A percentile compares a stretch with the other conserved stretches of the same genome.
Evolutionary conservation across 2,329 filamentous ascomycete genomes (phyloP).

Genomic region (Cladosporium austrohemisphaericum): DNA sequence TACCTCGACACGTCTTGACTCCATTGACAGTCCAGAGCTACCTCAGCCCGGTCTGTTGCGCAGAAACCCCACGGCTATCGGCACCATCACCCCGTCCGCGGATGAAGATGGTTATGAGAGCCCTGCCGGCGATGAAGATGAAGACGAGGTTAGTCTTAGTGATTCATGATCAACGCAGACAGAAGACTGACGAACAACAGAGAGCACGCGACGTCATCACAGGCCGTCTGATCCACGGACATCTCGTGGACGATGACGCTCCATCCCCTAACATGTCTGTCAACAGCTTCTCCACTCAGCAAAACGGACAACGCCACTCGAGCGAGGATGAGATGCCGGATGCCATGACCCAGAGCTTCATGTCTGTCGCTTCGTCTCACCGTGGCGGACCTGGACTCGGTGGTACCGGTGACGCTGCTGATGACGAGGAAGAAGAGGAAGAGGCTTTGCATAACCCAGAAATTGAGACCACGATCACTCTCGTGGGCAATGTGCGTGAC

Average conservation of each 20-base stretch:
- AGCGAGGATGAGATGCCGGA: constrained; percentile 63
- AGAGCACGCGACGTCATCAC: constrained; percentile 86
- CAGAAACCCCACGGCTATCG: constrained; percentile 26
- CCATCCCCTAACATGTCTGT: constrained; percentile 68
- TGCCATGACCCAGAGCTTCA: constrained; percentile 76
- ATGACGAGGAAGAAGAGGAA: constrained; percentile 86
- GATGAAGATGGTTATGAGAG: constrained; percentile 35
- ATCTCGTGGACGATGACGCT: constrained; percentile 92
- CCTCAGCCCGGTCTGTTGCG: constrained; percentile 15
- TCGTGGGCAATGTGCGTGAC: constrained; percentile 91
- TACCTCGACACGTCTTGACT: constrained; percentile 30
- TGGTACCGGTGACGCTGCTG: constrained; percentile 78
- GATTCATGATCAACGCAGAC: not conserved
- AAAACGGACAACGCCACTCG: constrained; percentile 36
- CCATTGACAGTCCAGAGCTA: constrained; percentile 19
- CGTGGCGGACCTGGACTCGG: constrained; percentile 61
- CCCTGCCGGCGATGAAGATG: constrained; percentile 32
- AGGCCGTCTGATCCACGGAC: constrained; percentile 84
- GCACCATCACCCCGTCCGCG: constrained; percentile 23
- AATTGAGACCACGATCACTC: constrained; percentile 89
- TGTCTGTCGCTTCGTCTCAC: constrained; percentile 75
- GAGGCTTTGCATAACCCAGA: constrained; percentile 76
- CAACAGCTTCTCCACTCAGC: constrained; percentile 52
- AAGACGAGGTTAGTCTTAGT: constrained; percentile 31
- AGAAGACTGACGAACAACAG: constrained; percentile 22